Base-by-base conservation (phyloP, 345 rosid genomes). In the Kandelia obovata region DNA sequence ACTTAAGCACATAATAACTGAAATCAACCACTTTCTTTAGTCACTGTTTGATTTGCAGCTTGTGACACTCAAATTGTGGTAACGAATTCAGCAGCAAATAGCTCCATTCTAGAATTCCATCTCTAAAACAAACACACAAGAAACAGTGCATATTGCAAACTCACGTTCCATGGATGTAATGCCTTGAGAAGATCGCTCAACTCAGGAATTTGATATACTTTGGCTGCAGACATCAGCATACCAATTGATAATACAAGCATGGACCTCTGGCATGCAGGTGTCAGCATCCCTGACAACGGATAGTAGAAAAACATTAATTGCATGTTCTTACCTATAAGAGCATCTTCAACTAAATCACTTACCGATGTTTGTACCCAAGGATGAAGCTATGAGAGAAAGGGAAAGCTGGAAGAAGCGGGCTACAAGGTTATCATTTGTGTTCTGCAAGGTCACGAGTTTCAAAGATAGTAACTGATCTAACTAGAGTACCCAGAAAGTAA, bases 331-430 rank as follows among this genome's bases (percentile, higher is more conserved):
- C 31, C 28, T 43, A 2, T 28, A 35, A 10, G 58, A 69, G 55
- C 60, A 46, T 55, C 52, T 68, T 69, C 72, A 70, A 69, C 61
- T 63, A 66, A 68, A 70, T 43, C 21, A 68, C 27, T 58, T 88
- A 95, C 99, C 96, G 35, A 78, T 82, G 61, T 76, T 80, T 17
- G 80, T 75, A 49, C 85, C 91, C 78, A 90, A 71, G 53, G 87
- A 79, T 49, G 82, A 64, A 51, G 78, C 85, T 80, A 83, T 82
- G 30, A 96, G 85, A 27, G 96, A 90, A 67, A 90, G 76, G 25
- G 90, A 79, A 71, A 90, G 97, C 84, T 96, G 99, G 78, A 96
- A 96, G 85, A 83, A 82, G 66, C 90, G 78, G 28, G 81, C 75
- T 58, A 90, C 83, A 64, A 86, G 80, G 78, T 74, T 84, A 52